A percentile compares a stretch with the other conserved stretches of the same genome.
These are phyloP conservation scores for Erodium moschatum DNA, from an alignment of 441 rosid species.

Conservation along the genomic window DNA sequence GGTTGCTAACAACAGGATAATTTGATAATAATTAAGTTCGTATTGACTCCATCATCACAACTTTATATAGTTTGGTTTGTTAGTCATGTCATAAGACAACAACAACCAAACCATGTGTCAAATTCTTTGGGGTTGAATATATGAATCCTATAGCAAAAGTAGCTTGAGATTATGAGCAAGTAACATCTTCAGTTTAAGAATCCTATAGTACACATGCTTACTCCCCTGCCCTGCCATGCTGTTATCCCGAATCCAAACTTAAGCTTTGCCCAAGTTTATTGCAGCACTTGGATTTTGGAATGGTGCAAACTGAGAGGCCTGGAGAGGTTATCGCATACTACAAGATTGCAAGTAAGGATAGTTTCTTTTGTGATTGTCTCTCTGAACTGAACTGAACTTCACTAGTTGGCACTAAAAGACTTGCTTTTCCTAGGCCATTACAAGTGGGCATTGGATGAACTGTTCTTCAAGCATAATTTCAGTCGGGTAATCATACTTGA, in stretches of 20 bases:
- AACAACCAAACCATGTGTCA: no score
- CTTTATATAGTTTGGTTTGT: no score
- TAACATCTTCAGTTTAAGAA: background rate
- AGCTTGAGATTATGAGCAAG: background rate
- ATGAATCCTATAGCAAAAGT: background rate
- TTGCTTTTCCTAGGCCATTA: conserved; percentile 61
- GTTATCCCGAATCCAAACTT: conserved; percentile 14
- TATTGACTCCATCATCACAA: no score
- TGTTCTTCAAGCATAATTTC: conserved; percentile 75
- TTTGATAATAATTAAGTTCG: no score
- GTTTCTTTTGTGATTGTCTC: conserved; percentile 21
- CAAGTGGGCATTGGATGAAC: conserved; percentile 89
- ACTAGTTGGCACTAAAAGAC: conserved; percentile 17
- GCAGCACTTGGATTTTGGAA: conserved; percentile 78
- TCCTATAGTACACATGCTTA: background rate
- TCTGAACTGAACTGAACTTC: conserved; percentile 18
- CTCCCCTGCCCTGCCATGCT: background rate
- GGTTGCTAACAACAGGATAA: no score
- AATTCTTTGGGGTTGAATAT: no score
- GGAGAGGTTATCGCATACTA: conserved; percentile 90
- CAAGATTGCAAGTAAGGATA: conserved; percentile 75
- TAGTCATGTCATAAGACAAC: no score
- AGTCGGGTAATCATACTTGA: conserved; percentile 78
- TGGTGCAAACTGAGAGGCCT: conserved; percentile 69
- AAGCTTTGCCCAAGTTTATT: conserved; percentile 16